phyloP scores from a whole-genome alignment of 495 filamentous ascomycete species.

The Alectoria sarmentosa region DNA sequence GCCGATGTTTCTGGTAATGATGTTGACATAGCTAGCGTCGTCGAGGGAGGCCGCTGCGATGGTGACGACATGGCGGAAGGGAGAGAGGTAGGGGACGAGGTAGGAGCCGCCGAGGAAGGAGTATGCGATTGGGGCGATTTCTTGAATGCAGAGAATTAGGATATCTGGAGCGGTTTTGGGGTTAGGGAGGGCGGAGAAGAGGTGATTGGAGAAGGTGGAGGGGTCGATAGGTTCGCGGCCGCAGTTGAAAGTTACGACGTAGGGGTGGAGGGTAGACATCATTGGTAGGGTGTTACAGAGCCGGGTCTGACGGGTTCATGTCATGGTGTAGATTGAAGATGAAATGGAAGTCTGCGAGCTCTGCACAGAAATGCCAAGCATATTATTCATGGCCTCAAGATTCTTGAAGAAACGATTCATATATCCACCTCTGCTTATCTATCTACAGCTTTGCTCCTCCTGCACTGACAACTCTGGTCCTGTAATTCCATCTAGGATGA shows the following conservation, averaged over 20 bases:
- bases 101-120: conserved; percentile 82
- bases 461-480: conserved; percentile 32
- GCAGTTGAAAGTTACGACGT: conserved; percentile 89
- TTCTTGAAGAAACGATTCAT: not conserved
- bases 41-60: conserved; percentile 46
- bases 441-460: conserved; percentile 19
- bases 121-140: conserved; percentile 76
- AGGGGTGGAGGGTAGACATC: conserved; percentile 50
- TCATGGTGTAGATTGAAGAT: not conserved
- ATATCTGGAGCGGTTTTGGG: conserved; percentile 62
- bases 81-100: conserved; percentile 65
- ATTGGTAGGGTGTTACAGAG: not conserved
- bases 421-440: not conserved
- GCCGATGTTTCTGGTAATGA: conserved; percentile 64
- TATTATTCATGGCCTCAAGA: too few relatives aligned
- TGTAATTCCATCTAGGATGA: conserved; percentile 50
- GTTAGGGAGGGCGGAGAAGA: conserved; percentile 61
- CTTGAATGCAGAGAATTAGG: conserved; percentile 75
- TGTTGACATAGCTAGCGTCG: conserved; percentile 40
- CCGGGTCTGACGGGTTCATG: not conserved
- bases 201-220: conserved; percentile 57
- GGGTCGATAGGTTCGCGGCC: conserved; percentile 58
- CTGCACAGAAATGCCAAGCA: not conserved
- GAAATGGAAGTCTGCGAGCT: not conserved
- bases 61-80: conserved; percentile 60